Evolutionary conservation across 805 yeast genomes (phyloP), one percentile per base, ranked within the genome.

Genomic region (Yamadazyma scolyti): DNA sequence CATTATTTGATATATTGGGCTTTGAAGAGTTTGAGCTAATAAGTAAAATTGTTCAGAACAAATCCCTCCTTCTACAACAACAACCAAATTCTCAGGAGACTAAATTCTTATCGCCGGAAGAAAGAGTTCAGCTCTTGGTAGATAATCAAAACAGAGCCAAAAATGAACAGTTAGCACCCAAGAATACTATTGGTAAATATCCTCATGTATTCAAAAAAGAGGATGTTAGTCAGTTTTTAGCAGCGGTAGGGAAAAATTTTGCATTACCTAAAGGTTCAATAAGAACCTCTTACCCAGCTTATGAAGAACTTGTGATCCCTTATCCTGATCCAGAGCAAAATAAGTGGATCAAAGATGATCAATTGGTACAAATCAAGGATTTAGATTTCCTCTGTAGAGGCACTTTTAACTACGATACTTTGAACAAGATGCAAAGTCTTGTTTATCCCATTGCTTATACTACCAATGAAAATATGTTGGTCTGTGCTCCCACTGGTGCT

Each of bases 401-500:
- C 1, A 88, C 97, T 0, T 93, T 93, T 55, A 73, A 73, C 36
- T 93, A 93, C 55, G 68, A 74, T 36, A 72, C 83, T 0, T 66
- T 90, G 43, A 90, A 90, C 58, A 74, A 83, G 44, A 83, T 93
- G 73, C 98, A 90, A 58, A 82, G 95, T 11, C 65, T 93, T 39
- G 94, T 90, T 2, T 93, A 70, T 44, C 95, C 95, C 0, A 86
- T 89, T 9, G 97, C 96, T 0, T 93, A 90, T 54, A 78, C 82
- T 33, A 82, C 97, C 4, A 88, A 85, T 54, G 97, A 90, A 48
- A 90, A 90, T 50, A 85, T 93, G 96, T 64, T 89, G 30, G 87
- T 89, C 4, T 89, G 97, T 75, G 96, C 97, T 0, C 97, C 97
- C 1, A 89, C 97, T 0, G 97, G 97, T 70, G 96, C 97, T 5